A percentile compares a stretch with the other conserved stretches of the same genome.
These are phyloP conservation scores for Xylariaceae sp. DNA, from an alignment of 2,329 filamentous ascomycete genomes.

Conservation along the genomic window DNA sequence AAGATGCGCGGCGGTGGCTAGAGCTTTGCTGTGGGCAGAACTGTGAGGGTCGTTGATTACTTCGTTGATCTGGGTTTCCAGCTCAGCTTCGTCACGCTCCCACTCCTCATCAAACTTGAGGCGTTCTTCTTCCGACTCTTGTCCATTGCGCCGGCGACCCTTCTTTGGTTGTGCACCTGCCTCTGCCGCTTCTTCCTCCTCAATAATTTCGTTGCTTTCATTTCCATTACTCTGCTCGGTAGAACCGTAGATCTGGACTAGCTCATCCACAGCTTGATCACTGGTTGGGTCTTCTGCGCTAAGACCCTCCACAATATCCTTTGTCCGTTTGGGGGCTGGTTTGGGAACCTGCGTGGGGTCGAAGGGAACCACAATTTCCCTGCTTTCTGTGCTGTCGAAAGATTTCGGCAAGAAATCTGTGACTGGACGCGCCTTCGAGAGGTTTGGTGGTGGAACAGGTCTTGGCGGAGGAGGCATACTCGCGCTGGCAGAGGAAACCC, in stretches of 20 bases:
- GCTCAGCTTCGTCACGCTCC: slow-evolving; percentile 66
- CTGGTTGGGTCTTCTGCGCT: slow-evolving; percentile 44
- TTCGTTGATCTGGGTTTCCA: slow-evolving; percentile 74
- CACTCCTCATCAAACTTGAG: slow-evolving; percentile 68
- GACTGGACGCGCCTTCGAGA: slow-evolving; percentile 40
- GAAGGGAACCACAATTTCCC: slow-evolving; percentile 40
- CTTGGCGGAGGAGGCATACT: slow-evolving; percentile 43
- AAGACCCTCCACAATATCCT: slow-evolving; percentile 39
- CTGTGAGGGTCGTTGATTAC: slow-evolving; percentile 69
- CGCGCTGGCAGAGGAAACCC: slow-evolving; percentile 31
- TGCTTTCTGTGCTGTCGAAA: slow-evolving; percentile 38
- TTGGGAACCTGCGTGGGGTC: slow-evolving; percentile 37
- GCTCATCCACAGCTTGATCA: slow-evolving; percentile 52
- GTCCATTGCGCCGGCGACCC: slow-evolving; percentile 16
- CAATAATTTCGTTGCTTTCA: slow-evolving; percentile 42
- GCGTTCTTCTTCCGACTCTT: slow-evolving; percentile 44
- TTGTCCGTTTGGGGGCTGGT: slow-evolving; percentile 34
- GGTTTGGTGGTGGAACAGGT: slow-evolving; percentile 40
- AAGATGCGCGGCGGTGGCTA: slow-evolving; percentile 64
- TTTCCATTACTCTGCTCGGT: slow-evolving; percentile 45
- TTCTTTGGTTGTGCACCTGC: slow-evolving; percentile 20
- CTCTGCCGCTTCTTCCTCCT: slow-evolving; percentile 40
- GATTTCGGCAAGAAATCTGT: slow-evolving; percentile 41
- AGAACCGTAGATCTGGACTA: slow-evolving; percentile 44
- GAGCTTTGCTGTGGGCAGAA: slow-evolving; percentile 60